These are phyloP conservation scores for Nannochloris sp. DNA, from an alignment of 139 green algal genomes.

Conservation along the genomic window DNA sequence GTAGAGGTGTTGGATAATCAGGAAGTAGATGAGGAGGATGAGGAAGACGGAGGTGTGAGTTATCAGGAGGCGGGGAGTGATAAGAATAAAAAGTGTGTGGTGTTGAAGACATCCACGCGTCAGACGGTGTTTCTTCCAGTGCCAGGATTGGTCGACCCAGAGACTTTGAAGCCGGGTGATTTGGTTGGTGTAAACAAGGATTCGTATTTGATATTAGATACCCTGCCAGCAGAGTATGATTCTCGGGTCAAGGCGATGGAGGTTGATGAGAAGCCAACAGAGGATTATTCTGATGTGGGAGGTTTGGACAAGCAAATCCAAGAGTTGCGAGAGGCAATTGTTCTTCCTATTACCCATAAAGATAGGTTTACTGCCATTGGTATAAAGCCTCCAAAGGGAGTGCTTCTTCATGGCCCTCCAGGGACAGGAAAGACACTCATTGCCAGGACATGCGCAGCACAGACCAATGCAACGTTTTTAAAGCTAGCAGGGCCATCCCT, in stretches of 20 bases:
- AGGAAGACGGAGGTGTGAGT: conserved; percentile 38
- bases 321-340: conserved; percentile 95
- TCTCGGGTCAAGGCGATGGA: conserved; percentile 69
- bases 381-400: conserved; percentile 91
- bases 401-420: conserved; percentile 84
- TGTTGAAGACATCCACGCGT: conserved; percentile 95
- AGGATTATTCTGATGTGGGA: conserved; percentile 98
- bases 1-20: conserved; percentile 92
- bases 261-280: conserved; percentile 96
- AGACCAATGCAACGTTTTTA: conserved; percentile 98
- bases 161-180: conserved; percentile 76
- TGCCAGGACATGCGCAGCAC: conserved; percentile 81
- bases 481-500: conserved; percentile 96
- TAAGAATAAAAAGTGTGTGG: conserved; percentile 83
- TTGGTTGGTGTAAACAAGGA: conserved; percentile 99
- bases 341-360: conserved; percentile 97
- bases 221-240: conserved; percentile 96
- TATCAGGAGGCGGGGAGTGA: conserved; percentile 85
- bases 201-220: conserved; percentile 97
- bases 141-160: conserved; percentile 89
- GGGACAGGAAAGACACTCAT: conserved; percentile 97
- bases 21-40: conserved; percentile 80
- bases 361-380: conserved; percentile 86
- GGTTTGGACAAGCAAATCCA: conserved; percentile 96
- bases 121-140: conserved; percentile 98